These are phyloP conservation scores for Cicer cuneatum DNA, from an alignment of 306 rosid species.

Conservation along the genomic window DNA sequence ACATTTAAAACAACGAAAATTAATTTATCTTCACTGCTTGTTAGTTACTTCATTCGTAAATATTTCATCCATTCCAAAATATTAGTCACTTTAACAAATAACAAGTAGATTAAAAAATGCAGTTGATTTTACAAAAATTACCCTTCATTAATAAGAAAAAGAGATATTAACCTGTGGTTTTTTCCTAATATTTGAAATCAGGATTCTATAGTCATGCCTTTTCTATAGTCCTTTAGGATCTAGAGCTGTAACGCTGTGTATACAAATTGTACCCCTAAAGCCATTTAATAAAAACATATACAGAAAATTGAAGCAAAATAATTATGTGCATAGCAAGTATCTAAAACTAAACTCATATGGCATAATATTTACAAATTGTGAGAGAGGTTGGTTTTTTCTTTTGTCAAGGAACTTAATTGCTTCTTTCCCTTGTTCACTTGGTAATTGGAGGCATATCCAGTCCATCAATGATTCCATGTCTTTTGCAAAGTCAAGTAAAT, in stretches of 20 bases:
- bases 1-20: neutral
- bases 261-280: slow-evolving; percentile 53
- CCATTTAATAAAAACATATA: slow-evolving; percentile 23
- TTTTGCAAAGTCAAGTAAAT: slow-evolving; percentile 87
- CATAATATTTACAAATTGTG: slow-evolving; percentile 73
- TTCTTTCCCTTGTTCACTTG: slow-evolving; percentile 82
- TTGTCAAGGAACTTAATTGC: slow-evolving; percentile 71
- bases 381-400: slow-evolving; percentile 61
- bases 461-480: slow-evolving; percentile 88
- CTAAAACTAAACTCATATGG: slow-evolving; percentile 90
- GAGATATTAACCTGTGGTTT: too few species aligned
- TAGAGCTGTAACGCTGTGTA: slow-evolving; percentile 38
- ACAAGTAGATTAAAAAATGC: too few species aligned
- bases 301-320: slow-evolving; percentile 35
- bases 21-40: neutral
- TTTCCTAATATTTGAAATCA: neutral
- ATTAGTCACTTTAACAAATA: too few species aligned
- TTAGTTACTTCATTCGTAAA: neutral
- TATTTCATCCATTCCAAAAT: neutral
- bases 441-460: slow-evolving; percentile 91
- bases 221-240: slow-evolving; percentile 3
- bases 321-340: slow-evolving; percentile 70
- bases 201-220: neutral
- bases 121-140: too few species aligned
- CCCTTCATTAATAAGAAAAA: too few species aligned